Conservation (phyloP, 345 rosid species). For the Pistacia vera region DNA sequence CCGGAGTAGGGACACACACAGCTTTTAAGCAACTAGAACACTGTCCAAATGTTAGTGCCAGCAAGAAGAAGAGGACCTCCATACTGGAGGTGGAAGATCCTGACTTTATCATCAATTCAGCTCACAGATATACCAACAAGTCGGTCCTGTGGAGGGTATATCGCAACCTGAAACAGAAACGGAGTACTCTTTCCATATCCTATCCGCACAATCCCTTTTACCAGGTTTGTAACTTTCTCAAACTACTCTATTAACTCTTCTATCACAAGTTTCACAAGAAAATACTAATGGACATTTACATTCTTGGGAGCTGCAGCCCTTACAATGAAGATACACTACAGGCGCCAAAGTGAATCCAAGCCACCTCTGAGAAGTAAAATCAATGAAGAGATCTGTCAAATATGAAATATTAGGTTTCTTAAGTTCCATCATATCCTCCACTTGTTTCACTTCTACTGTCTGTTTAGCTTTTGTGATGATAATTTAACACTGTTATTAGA, state of each 20-base stretch:
- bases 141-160: constrained; percentile 50
- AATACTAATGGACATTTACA: neutral
- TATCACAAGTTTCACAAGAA: neutral
- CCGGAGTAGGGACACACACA: constrained; percentile 40
- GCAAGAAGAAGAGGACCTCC: constrained; percentile 52
- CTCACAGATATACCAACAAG: constrained; percentile 42
- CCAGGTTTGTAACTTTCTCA: constrained; percentile 22
- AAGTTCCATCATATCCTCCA: neutral
- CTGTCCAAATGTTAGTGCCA: constrained; percentile 40
- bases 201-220: constrained; percentile 37
- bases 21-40: constrained; percentile 49
- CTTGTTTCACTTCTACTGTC: neutral
- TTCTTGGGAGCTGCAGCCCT: constrained; percentile 28
- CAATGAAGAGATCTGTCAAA: too few relatives aligned
- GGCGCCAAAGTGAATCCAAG: constrained; percentile 42
- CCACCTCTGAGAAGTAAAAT: constrained; percentile 18
- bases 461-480: neutral
- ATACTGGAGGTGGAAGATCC: constrained; percentile 53
- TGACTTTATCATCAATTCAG: constrained; percentile 28
- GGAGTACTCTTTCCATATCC: constrained; percentile 24
- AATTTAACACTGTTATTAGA: too few relatives aligned
- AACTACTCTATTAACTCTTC: neutral
- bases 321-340: constrained; percentile 43
- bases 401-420: neutral
- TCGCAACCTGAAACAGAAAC: constrained; percentile 48